A percentile compares a stretch with the other conserved stretches of the same genome.
phyloP scores from a whole-genome alignment of 495 filamentous ascomycete species.

The Friedmanniomyces simplex region DNA sequence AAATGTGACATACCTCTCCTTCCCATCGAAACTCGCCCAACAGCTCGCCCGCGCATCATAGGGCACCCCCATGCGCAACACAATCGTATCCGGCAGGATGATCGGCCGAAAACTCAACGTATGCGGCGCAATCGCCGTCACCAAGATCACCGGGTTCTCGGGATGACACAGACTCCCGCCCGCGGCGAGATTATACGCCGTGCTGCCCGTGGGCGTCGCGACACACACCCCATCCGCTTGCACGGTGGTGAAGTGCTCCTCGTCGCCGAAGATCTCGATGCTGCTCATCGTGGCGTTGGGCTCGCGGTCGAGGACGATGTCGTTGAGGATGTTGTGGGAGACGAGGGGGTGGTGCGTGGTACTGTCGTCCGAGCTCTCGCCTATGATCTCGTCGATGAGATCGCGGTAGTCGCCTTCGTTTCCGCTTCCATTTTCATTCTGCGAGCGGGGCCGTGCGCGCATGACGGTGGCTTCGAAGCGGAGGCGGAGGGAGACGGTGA shows the following conservation, averaged over 20 bases:
- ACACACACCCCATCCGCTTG: conserved; percentile 85
- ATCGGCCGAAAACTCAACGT: conserved; percentile 93
- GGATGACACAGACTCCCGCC: conserved; percentile 93
- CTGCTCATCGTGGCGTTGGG: conserved; percentile 60
- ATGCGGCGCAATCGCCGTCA: conserved; percentile 93
- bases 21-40: conserved; percentile 96
- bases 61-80: conserved; percentile 81
- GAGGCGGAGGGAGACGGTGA: conserved; percentile 77
- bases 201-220: conserved; percentile 84
- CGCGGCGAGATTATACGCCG: conserved; percentile 93
- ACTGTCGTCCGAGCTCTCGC: conserved; percentile 68
- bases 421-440: too few species aligned
- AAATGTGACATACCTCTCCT: conserved; percentile 55
- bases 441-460: conserved; percentile 49
- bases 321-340: conserved; percentile 83
- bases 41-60: conserved; percentile 80
- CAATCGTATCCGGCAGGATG: conserved; percentile 89
- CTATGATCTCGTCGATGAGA: conserved; percentile 82
- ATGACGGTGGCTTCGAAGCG: conserved; percentile 93
- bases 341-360: conserved; percentile 71
- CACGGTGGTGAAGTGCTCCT: conserved; percentile 84
- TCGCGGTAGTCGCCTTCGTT: conserved; percentile 42
- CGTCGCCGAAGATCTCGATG: conserved; percentile 87
- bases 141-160: conserved; percentile 91
- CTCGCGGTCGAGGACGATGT: conserved; percentile 37